These are phyloP conservation scores for Dactylorhiza incarnata DNA, from an alignment of 106 monocot species.

Conservation along the genomic window DNA sequence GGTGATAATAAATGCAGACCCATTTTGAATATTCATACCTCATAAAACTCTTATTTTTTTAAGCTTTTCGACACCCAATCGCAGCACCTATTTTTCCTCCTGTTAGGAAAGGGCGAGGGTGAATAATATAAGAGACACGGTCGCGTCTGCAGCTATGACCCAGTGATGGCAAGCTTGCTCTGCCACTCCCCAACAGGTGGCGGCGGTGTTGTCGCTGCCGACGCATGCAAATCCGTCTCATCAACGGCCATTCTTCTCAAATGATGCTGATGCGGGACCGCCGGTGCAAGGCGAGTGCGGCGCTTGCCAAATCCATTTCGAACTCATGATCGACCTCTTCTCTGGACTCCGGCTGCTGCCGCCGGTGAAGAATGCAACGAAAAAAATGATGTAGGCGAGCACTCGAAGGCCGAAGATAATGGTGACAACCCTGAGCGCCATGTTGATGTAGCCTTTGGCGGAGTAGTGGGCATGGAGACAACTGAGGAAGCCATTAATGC, in stretches of 20 bases:
- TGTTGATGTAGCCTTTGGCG: not conserved
- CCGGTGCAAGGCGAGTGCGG: not conserved
- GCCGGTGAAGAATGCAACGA: not conserved
- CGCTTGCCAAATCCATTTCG: slow-evolving; percentile 1
- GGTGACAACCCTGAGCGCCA: not conserved
- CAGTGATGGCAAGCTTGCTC: not conserved
- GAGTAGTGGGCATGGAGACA: not conserved
- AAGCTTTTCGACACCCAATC: no score
- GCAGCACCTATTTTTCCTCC: no score
- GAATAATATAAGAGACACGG: not conserved
- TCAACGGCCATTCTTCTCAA: not conserved
- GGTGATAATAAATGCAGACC: no score
- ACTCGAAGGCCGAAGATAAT: slow-evolving; percentile 2
- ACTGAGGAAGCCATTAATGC: not conserved
- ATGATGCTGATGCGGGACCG: not conserved
- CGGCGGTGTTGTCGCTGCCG: no score
- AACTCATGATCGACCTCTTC: not conserved
- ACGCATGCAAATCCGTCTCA: not conserved
- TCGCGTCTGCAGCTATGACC: not conserved
- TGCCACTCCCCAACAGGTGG: not conserved
- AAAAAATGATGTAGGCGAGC: not conserved
- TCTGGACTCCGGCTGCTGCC: not conserved
- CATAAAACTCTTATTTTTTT: no score
- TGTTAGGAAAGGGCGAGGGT: not conserved
- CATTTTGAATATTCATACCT: no score